Base-by-base conservation (phyloP, 306 rosid species). In the Myrica gale region DNA sequence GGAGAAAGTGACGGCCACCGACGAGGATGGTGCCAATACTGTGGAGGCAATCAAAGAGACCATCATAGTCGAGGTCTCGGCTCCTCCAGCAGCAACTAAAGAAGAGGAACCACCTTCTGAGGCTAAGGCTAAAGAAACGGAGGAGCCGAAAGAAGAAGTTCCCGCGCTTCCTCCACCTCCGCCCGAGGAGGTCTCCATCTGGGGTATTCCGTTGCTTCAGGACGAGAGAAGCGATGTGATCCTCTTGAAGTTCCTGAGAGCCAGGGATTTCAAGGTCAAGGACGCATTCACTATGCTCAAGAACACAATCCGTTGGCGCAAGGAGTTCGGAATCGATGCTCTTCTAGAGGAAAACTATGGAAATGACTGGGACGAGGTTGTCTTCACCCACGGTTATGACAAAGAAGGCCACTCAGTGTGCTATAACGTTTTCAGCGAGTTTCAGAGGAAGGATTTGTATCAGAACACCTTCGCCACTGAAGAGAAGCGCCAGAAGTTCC, bases 261-360 rank as follows among this genome's bases (percentile, higher is more conserved):
- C 98, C 37, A 90, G 98, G 73, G 97, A 94, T 44, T 94, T 82
- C 74, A 94, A 90, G 80, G 95, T 86, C 56, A 94, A 91, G 53
- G 98, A 94, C 0, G 96, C 98, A 0, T 85, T 91, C 48, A 5
- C 90, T 11, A 94, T 94, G 98, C 79, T 94, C 78, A 90, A 90
- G 85, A 91, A 87, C 88, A 86, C 92, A 0, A 87, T 89, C 19
- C 86, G 74, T 5, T 94, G 98, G 98, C 82, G 97, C 13, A 91
- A 86, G 67, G 93, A 91, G 58, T 94, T 92, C 54, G 82, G 80
- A 9, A 89, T 94, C 81, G 96, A 74, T 43, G 85, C 82, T 7
- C 70, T 87, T 16, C 76, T 85, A n/a, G 84, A 85, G 4, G 87
- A 87, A 62, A 87, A 82, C 4, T 74, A 78, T 9, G 91, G 87